A percentile compares a stretch with the other conserved stretches of the same genome.
These are phyloP conservation scores for Helminthosporium solani DNA, from an alignment of 2,329 filamentous ascomycete species.

Conservation along the genomic window DNA sequence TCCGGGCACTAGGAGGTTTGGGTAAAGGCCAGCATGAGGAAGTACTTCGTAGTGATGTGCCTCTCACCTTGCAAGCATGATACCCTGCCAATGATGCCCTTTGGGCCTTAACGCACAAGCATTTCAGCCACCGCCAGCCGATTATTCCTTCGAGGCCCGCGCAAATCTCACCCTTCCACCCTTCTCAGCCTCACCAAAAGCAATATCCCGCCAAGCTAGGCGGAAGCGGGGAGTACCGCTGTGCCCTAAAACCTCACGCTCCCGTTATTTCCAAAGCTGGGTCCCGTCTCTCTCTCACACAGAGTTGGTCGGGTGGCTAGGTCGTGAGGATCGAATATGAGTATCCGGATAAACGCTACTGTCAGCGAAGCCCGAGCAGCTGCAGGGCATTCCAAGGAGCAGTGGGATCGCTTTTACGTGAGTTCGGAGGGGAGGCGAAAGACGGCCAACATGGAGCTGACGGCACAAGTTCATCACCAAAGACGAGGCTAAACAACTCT, in stretches of 20 bases:
- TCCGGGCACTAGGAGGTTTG: conserved; percentile 27
- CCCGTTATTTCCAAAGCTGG: conserved; percentile 36
- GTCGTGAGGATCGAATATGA: conserved; percentile 29
- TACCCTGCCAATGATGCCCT: conserved; percentile 33
- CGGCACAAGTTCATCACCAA: conserved; percentile 38
- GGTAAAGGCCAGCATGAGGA: conserved; percentile 28
- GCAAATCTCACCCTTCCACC: conserved; percentile 29
- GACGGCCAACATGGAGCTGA: conserved; percentile 23
- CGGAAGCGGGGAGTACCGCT: conserved; percentile 38
- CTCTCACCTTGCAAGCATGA: conserved; percentile 16
- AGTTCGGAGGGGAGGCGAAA: conserved; percentile 15
- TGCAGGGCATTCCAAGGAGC: conserved; percentile 39
- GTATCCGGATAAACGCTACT: conserved; percentile 42
- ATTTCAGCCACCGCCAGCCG: conserved; percentile 38
- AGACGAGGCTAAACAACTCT: conserved; percentile 39
- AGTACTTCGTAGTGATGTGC: conserved; percentile 30
- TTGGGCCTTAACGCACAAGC: conserved; percentile 41
- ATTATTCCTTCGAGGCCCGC: conserved; percentile 40
- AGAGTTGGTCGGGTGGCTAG: conserved; percentile 23
- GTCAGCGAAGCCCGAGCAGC: conserved; percentile 38
- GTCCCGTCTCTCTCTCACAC: conserved; percentile 20
- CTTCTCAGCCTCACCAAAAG: conserved; percentile 42
- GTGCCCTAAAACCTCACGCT: conserved; percentile 41
- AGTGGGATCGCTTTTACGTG: conserved; percentile 43
- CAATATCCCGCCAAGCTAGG: conserved; percentile 41